These are phyloP conservation scores for Umbilicus rupestris DNA, from an alignment of 164 flowering plant genomes.

Conservation along the genomic window DNA sequence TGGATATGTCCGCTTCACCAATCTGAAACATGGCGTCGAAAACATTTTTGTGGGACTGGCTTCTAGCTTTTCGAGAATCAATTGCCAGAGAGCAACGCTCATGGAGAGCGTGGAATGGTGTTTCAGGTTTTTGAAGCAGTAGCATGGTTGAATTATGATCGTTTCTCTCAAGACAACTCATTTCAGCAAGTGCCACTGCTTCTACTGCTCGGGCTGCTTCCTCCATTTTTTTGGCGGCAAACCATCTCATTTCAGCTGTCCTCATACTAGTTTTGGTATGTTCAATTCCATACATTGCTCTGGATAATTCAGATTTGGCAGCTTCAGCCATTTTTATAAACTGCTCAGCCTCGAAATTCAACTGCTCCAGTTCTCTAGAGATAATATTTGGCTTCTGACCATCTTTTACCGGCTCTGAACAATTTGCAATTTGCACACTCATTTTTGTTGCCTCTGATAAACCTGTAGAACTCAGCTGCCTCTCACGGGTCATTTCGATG, in stretches of 20 bases:
- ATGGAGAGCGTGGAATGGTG: constrained; percentile 17
- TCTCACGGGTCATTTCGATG: constrained; percentile 21
- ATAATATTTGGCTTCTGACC: constrained; percentile 9
- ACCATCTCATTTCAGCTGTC: constrained; percentile 52
- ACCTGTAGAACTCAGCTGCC: constrained; percentile 10
- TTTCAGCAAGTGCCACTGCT: constrained; percentile 52
- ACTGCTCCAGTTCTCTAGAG: constrained; percentile 16
- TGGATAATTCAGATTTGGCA: constrained; percentile 25
- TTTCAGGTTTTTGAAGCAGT: constrained; percentile 22
- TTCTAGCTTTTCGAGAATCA: constrained; percentile 18
- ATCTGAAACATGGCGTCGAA: constrained; percentile 14
- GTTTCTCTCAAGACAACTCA: constrained; percentile 17
- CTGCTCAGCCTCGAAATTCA: constrained; percentile 29
- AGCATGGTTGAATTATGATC: constrained; percentile 10
- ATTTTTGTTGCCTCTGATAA: constrained; percentile 10
- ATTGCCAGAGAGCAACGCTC: constrained; percentile 19
- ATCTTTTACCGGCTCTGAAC: constrained; percentile 4
- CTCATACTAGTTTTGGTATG: constrained; percentile 24
- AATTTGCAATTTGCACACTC: background rate
- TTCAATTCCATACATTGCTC: constrained; percentile 26
- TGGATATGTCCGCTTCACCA: constrained; percentile 17
- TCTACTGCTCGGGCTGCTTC: constrained; percentile 69
- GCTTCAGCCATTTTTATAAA: constrained; percentile 37
- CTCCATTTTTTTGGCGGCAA: constrained; percentile 60
- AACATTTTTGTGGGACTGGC: constrained; percentile 20